Evolutionary conservation across 1,139 yeast genomes (phyloP).

Genomic region (Blastobotrys buckinghamii): DNA sequence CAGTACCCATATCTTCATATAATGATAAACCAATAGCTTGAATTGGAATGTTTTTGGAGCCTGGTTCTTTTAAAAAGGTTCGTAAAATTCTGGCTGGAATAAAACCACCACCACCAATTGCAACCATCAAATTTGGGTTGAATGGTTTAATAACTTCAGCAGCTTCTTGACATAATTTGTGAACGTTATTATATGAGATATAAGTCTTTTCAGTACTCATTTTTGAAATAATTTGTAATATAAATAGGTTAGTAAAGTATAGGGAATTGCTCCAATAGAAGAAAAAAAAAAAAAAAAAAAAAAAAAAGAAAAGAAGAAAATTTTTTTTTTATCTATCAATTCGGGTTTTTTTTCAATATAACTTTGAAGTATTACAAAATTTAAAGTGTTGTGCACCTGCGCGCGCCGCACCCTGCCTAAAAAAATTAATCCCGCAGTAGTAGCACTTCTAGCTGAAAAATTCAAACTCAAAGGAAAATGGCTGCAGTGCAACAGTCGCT

Average conservation of each 20-base stretch:
- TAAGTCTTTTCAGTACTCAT: slow-evolving; percentile 50
- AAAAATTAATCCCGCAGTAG: not conserved
- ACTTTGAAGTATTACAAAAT: not conserved
- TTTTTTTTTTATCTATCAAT: too few species aligned
- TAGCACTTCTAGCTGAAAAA: not conserved
- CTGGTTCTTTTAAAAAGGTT: slow-evolving; percentile 80
- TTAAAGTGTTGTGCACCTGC: not conserved
- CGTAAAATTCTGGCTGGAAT: slow-evolving; percentile 94
- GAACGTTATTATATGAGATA: slow-evolving; percentile 88
- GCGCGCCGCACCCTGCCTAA: not conserved
- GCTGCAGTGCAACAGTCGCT: too few species aligned
- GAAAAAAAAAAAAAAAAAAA: slow-evolving; percentile 8
- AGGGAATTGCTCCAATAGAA: slow-evolving; percentile 11
- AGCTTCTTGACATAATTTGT: slow-evolving; percentile 83
- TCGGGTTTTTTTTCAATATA: not conserved
- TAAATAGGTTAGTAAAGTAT: not conserved
- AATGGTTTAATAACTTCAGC: slow-evolving; percentile 65
- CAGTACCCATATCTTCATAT: slow-evolving; percentile 72
- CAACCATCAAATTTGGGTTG: slow-evolving; percentile 83
- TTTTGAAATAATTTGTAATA: not conserved
- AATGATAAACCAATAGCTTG: slow-evolving; percentile 90
- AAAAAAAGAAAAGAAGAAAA: slow-evolving; percentile 7
- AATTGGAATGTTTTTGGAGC: slow-evolving; percentile 82
- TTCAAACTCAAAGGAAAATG: not conserved
- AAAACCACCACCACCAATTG: slow-evolving; percentile 91